Base-by-base conservation (phyloP, 2,329 filamentous ascomycete species). In the Berkeleyomyces basicola region DNA sequence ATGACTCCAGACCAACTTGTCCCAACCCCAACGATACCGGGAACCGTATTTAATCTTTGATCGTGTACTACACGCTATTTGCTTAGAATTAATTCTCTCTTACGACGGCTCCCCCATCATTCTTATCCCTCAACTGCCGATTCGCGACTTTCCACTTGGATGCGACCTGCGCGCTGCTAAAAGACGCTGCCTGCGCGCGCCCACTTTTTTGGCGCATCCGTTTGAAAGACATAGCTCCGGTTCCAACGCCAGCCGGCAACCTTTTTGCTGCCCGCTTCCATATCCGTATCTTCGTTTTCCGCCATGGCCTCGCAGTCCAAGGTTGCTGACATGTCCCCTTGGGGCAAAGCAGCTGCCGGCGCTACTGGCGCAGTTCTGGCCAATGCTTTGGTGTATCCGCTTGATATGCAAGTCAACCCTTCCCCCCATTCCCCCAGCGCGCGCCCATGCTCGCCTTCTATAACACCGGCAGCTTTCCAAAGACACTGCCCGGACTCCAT, bases 331-430 rank as follows among this genome's bases (percentile, higher is more conserved):
- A 82, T 97, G 65, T 90, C 93, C 49, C 88, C 93, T 62, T 97
- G 92, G 92, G 92, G 91, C 62, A 86, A 86, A 71, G 93, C 93
- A 62, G 84, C 96, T 67, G 92, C 93, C 66, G 93, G 93, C 70
- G 90, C 93, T 61, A 88, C 89, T 23, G 93, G 93, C 66, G 93
- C 93, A 57, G 90, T 97, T 44, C 79, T 99, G 65, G 93, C 93
- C 64, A 99, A 99, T 78, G 88, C 91, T 53, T 77, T 96, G 66
- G 92, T 97, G 64, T 99, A 99, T 74, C 93, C 93, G 57, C 80
- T 99, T 65, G 93, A 99, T 75, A 91, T 99, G 91, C 96, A 78
- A 78, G 87, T 76, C 59, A 47, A 55, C 36, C 51, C 61, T 43
- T 58, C 33, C 47, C 49, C n/a, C 14, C 55, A 55, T 14, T 46